phyloP scores from a whole-genome alignment of 305 asterid species.

The Fraxinus sp. region DNA sequence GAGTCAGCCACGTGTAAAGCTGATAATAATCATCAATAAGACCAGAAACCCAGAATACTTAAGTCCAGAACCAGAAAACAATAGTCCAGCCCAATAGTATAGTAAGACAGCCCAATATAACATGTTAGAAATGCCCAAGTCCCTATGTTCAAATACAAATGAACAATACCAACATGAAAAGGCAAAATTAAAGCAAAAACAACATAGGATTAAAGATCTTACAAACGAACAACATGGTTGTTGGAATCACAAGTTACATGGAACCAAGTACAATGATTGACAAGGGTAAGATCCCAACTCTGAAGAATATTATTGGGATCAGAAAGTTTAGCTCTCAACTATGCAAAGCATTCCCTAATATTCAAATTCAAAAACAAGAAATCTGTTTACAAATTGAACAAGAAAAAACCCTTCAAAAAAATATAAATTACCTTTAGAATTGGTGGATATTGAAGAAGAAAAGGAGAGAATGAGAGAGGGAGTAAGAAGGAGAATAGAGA shows the following conservation, averaged over 20 bases:
- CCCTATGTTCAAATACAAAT: constrained; percentile 44
- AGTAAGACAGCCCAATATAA: no score
- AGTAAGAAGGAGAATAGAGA: constrained; percentile 24
- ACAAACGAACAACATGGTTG: constrained; percentile 81
- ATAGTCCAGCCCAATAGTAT: no score
- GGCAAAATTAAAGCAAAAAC: not conserved
- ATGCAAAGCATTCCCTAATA: constrained; percentile 75
- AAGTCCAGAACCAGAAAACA: no score
- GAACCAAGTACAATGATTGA: constrained; percentile 94
- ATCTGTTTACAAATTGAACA: constrained; percentile 4
- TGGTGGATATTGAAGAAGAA: constrained; percentile 48
- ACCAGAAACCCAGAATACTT: no score
- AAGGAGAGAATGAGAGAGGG: constrained; percentile 39
- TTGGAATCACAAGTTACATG: constrained; percentile 78
- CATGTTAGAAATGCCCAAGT: constrained; percentile 74
- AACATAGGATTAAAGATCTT: constrained; percentile 29
- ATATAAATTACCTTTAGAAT: constrained; percentile 53
- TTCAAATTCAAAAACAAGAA: not conserved
- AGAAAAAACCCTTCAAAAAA: not conserved
- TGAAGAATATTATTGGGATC: constrained; percentile 83
- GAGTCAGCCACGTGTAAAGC: no score
- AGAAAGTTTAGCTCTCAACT: constrained; percentile 63
- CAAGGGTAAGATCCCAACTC: constrained; percentile 97
- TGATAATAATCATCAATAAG: no score
- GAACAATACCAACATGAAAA: not conserved